These are phyloP conservation scores for Medicago truncatula DNA, from an alignment of 306 rosid genomes.

Conservation along the genomic window DNA sequence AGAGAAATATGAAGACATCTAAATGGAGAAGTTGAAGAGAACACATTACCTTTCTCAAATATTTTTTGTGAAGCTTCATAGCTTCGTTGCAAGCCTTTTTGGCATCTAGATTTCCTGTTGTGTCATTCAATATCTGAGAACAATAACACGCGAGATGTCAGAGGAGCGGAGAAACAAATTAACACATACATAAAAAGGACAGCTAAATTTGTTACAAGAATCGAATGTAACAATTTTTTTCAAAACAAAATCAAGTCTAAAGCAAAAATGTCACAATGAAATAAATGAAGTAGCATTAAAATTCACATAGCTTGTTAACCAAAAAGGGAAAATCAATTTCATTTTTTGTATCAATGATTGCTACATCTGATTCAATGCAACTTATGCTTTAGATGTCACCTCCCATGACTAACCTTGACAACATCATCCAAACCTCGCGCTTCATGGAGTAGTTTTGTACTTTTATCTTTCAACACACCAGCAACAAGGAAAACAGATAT, in stretches of 20 bases:
- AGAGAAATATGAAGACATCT: neutral
- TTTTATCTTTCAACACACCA: constrained; percentile 93
- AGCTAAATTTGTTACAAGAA: too few species aligned
- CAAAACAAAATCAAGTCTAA: neutral
- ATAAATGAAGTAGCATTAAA: constrained; percentile 2
- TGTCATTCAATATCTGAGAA: constrained; percentile 89
- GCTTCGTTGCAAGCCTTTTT: constrained; percentile 96
- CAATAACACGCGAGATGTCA: constrained; percentile 15
- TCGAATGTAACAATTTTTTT: neutral
- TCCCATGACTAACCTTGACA: constrained; percentile 75
- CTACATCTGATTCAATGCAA: constrained; percentile 28
- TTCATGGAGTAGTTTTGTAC: constrained; percentile 77
- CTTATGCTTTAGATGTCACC: constrained; percentile 2
- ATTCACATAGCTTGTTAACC: constrained; percentile 6
- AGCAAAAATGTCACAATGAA: constrained; percentile 1
- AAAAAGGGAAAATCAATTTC: neutral
- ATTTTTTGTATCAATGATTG: constrained; percentile 5
- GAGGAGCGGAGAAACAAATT: constrained; percentile 12
- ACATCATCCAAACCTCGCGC: constrained; percentile 97
- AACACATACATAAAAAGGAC: neutral
- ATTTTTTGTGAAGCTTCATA: constrained; percentile 95
- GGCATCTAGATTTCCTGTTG: constrained; percentile 91
- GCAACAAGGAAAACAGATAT: constrained; percentile 95
- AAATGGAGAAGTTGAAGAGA: constrained; percentile 15
- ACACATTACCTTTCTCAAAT: constrained; percentile 75